Base-by-base conservation (phyloP, 1,284 basidiomycete species). In the Schizophyllum commune region DNA sequence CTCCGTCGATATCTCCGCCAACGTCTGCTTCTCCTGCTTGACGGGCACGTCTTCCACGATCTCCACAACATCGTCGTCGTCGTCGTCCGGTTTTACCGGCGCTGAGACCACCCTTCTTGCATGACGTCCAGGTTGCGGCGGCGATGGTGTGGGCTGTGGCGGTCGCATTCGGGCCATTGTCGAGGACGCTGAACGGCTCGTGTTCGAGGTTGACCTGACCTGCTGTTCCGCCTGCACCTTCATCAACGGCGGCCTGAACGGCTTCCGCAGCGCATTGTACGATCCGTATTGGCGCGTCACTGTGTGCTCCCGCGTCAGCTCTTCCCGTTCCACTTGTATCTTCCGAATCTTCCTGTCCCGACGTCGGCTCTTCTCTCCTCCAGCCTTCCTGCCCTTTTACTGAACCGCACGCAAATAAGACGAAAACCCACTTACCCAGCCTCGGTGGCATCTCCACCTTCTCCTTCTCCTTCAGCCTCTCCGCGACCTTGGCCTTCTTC, bases 51-150 rank as follows among this genome's bases (percentile, higher is more conserved):
- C 27, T 8, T 47, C 39, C 39, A 47, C 39, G 3, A 47, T 47
- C 8, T 47, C 39, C 9, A 47, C 39, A 8, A 19, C 58, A 39
- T 63, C 1, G 32, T 61, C 60, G 7, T 11, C 58, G 21, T 11
- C n/a, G 60, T 63, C 60, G 27, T 63, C 20, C 56, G 21, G 9
- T 47, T 52, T 21, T 53, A 55, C 13, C 11, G 3, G 11, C 19
- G 9, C 39, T 8, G 17, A 11, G 4, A 47, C 39, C 9, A 13
- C 39, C 17, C 39, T 3, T 47, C 8, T 11, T 9, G 39, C 13
- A 47, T 13, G 17, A 4, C 39, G 9, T 17, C 39, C 39, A 13
- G 39, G 39, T 39, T 57, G 58, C 1, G 57, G 58, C 6, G 39
- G 58, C n/a, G 59, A 15, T n/a, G 59, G 56, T 27, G 27, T 27